phyloP scores from a whole-genome alignment of 805 yeast species.

The Yamadazyma olivae region DNA sequence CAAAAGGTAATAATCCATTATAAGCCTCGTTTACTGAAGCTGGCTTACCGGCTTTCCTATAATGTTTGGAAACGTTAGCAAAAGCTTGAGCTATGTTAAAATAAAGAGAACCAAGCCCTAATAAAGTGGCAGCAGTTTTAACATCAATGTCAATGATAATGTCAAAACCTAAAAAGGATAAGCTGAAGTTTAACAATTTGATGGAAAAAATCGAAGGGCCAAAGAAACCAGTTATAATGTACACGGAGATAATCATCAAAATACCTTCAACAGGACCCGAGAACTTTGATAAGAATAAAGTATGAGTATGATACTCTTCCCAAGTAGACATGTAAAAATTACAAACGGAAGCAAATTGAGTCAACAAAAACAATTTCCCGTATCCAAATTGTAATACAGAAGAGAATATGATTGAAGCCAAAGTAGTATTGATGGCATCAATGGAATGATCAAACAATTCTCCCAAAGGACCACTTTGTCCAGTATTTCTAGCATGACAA shows the following conservation, averaged over 20 bases:
- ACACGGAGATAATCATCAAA: constrained; percentile 54
- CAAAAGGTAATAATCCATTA: constrained; percentile 67
- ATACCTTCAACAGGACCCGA: constrained; percentile 98
- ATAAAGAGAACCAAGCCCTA: constrained; percentile 53
- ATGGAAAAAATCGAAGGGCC: constrained; percentile 71
- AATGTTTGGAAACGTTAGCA: constrained; percentile 52
- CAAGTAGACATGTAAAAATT: constrained; percentile 90
- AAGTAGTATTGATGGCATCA: constrained; percentile 71
- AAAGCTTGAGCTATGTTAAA: constrained; percentile 70
- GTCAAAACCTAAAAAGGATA: constrained; percentile 29
- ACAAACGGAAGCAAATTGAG: constrained; percentile 71
- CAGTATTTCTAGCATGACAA: constrained; percentile 90
- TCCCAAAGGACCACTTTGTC: constrained; percentile 93
- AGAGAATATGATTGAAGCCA: constrained; percentile 70
- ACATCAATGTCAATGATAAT: constrained; percentile 10
- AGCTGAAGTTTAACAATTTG: constrained; percentile 27
- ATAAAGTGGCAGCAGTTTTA: constrained; percentile 23
- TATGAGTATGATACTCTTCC: constrained; percentile 94
- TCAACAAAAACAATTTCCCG: constrained; percentile 53
- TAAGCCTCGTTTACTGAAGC: constrained; percentile 41
- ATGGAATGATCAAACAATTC: constrained; percentile 91
- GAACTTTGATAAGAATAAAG: constrained; percentile 68
- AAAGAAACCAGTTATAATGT: constrained; percentile 56
- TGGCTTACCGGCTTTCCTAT: constrained; percentile 26
- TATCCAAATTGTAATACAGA: constrained; percentile 78